Percentiles rank a stretch among this genome's conserved stretches.
phyloP scores from a whole-genome alignment of 768 basidiomycete genomes.

The Pulveroboletus sp. region DNA sequence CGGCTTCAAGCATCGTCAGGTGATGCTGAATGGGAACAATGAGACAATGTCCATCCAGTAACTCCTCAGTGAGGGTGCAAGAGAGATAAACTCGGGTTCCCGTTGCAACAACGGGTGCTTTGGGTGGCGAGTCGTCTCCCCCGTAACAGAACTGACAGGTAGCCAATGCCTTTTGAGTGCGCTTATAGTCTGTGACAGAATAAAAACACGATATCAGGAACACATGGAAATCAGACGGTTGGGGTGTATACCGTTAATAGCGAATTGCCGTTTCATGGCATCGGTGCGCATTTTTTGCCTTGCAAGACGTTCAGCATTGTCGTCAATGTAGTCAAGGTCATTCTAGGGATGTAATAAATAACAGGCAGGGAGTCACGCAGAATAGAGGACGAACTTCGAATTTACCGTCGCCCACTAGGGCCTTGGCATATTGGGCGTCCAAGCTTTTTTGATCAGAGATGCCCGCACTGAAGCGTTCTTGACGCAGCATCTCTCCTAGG shows the following conservation, averaged over 20 bases:
- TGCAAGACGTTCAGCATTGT: conserved; percentile 90
- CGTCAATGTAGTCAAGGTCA: conserved; percentile 92
- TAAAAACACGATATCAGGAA: neutral
- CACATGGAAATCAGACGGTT: neutral
- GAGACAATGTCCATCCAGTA: conserved; percentile 88
- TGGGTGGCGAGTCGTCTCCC: conserved; percentile 89
- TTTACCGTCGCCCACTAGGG: conserved; percentile 83
- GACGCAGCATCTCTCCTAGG: conserved; percentile 86
- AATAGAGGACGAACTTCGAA: conserved; percentile 56
- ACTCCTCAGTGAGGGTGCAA: conserved; percentile 80
- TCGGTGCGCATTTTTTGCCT: conserved; percentile 95
- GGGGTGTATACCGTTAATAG: conserved; percentile 73
- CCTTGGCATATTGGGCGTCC: conserved; percentile 83
- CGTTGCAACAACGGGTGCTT: conserved; percentile 83
- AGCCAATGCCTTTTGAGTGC: conserved; percentile 85
- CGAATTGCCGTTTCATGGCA: conserved; percentile 95
- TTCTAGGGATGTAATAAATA: conserved; percentile 41
- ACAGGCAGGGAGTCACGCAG: neutral
- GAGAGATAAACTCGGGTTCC: conserved; percentile 90
- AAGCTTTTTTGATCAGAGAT: conserved; percentile 87
- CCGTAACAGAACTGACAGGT: conserved; percentile 85
- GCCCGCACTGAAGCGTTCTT: conserved; percentile 88
- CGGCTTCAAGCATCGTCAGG: conserved; percentile 84
- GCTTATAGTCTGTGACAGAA: conserved; percentile 71
- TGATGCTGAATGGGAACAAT: conserved; percentile 97